These are phyloP conservation scores for Tetrastigma voinierianum DNA, from an alignment of 164 flowering plant species.

Conservation along the genomic window DNA sequence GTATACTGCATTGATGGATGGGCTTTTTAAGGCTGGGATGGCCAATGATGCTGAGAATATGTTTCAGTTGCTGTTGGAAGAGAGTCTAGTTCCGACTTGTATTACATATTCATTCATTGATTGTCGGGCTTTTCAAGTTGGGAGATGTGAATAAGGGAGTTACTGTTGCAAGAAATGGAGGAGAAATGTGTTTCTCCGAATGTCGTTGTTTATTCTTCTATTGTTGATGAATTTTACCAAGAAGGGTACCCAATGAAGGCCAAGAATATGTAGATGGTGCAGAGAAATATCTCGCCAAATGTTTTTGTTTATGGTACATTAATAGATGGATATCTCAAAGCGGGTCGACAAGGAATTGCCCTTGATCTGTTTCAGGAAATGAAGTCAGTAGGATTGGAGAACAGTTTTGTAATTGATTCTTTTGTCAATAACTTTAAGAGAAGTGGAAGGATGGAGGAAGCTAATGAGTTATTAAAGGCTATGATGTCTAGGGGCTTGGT, in stretches of 20 bases:
- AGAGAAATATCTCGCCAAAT: constrained; percentile 49
- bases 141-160: constrained; percentile 63
- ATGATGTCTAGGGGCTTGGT: constrained; percentile 49
- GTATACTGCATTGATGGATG: constrained; percentile 69
- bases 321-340: constrained; percentile 71
- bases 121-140: constrained; percentile 69
- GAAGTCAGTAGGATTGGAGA: constrained; percentile 46
- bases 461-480: constrained; percentile 43
- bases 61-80: constrained; percentile 39
- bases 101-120: constrained; percentile 65
- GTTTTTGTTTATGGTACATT: constrained; percentile 46
- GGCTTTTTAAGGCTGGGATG: constrained; percentile 71
- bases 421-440: constrained; percentile 69
- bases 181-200: constrained; percentile 38
- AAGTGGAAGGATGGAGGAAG: constrained; percentile 61
- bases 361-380: constrained; percentile 56
- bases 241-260: constrained; percentile 71
- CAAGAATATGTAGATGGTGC: constrained; percentile 50
- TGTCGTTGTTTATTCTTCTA: constrained; percentile 63
- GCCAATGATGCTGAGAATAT: constrained; percentile 56
- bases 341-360: constrained; percentile 62
- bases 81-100: constrained; percentile 45
- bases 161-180: constrained; percentile 58
- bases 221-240: constrained; percentile 66
- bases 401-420: constrained; percentile 58